Percentiles rank a stretch among this genome's conserved stretches.
Conservation (phyloP, 306 rosid species). For the Lathyrus oleraceus region DNA sequence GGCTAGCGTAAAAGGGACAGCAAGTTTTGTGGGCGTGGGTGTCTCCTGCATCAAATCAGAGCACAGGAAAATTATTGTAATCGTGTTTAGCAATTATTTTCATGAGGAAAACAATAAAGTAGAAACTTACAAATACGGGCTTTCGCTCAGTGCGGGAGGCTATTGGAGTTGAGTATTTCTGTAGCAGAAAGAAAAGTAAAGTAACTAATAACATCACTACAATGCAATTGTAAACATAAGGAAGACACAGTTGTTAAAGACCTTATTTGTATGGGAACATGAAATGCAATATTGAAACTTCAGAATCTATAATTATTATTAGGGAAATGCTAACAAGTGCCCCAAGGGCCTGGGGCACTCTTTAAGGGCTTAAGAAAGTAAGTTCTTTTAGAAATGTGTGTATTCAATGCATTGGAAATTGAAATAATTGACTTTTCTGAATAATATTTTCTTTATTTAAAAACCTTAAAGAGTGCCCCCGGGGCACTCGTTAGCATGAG, state of each 20-base stretch:
- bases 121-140: conserved; percentile 61
- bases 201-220: conserved; percentile 12
- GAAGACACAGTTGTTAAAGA: conserved; percentile 7
- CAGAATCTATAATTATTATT: no score
- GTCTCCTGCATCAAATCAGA: conserved; percentile 66
- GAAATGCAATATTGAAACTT: background rate
- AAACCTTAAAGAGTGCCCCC: no score
- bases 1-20: conserved; percentile 55
- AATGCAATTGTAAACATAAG: conserved; percentile 22
- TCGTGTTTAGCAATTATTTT: conserved; percentile 2
- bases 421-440: no score
- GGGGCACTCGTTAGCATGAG: no score
- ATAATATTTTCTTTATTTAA: no score
- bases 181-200: conserved; percentile 39
- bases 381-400: no score
- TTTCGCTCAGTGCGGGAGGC: conserved; percentile 60
- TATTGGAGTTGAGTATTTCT: conserved; percentile 68
- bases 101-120: conserved; percentile 15
- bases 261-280: background rate
- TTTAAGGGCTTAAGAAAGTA: no score
- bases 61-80: conserved; percentile 19
- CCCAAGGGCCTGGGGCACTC: no score
- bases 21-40: conserved; percentile 83
- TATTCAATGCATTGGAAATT: no score
- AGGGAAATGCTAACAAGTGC: no score